Base-by-base conservation (phyloP, 202 grass and related monocot genomes). In the Dendrocalamus latiflorus region DNA sequence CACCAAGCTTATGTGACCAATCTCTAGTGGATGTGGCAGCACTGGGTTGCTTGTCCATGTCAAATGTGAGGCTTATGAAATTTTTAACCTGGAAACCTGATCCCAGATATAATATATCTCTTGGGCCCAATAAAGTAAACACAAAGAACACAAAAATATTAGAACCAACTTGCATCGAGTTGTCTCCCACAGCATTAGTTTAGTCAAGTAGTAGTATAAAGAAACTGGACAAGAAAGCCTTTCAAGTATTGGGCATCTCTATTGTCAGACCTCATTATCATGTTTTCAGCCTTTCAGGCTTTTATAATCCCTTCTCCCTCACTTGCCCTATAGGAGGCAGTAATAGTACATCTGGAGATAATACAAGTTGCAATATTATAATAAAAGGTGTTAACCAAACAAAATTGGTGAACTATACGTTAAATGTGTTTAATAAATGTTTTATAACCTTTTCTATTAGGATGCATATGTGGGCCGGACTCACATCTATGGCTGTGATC, bases 181-280 rank as follows among this genome's bases (percentile, higher is more conserved):
- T 71, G 70, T 33, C 57, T 81, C 73, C 62, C 36, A 44, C 21
- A 26, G 1, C 70, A 90, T 89, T 90, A 81, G 70, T 87, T 84
- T 90, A 87, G 68, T 71, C 13, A 36, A n/a, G 43, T 76, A 37
- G 43, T 76, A 37, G 25, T 62, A 42, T 76, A 84, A 84, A 87
- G 34, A 90, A 76, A 70, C 76, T 65, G 45, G 88, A 84, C 76
- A 87, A 65, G 55, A 80, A 90, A 90, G 70, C 57, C 84, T 84
- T 87, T 84, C 75, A 68, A 58, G 70, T 81, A 66, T 84, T 72
- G 80, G 70, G 75, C 45, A 90, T 87, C 84, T 84, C 70, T 87
- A 80, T 80, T 84, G 80, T 75, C 71, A 61, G 38, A 65, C 80
- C 70, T 84, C 63, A 81, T 87, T 84, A 84, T 87, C 74, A 83